Conservation (phyloP, 257 asterid genomes). For the Solanum neorickii region DNA sequence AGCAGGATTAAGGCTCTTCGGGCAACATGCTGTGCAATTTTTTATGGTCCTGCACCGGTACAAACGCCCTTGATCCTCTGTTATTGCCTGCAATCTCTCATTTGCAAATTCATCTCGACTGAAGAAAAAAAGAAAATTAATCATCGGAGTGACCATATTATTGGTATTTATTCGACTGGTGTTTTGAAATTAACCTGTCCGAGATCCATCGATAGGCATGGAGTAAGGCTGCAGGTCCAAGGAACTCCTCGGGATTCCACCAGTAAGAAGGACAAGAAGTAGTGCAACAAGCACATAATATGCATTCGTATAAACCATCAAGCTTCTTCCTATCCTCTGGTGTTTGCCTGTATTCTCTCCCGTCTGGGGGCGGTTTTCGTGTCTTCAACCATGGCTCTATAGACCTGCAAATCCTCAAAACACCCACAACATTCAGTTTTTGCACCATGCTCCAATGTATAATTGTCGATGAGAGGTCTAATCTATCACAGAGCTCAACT, state of each 20-base stretch:
- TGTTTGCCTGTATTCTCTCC: constrained; percentile 48
- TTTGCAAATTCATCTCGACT: constrained; percentile 58
- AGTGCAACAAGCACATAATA: constrained; percentile 65
- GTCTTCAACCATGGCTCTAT: constrained; percentile 82
- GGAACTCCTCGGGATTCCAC: constrained; percentile 81
- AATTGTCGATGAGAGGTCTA: background rate
- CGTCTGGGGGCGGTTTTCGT: constrained; percentile 31
- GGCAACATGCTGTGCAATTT: constrained; percentile 52
- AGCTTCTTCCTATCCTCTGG: constrained; percentile 44
- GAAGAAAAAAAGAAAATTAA: background rate
- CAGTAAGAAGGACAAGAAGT: constrained; percentile 79
- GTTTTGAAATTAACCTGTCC: constrained; percentile 32
- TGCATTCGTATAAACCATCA: constrained; percentile 71
- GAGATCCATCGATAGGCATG: constrained; percentile 61
- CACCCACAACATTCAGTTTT: background rate
- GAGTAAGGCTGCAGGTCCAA: constrained; percentile 59
- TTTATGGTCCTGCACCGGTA: constrained; percentile 64
- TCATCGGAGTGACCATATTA: background rate
- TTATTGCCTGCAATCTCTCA: constrained; percentile 53
- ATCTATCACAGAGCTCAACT: background rate
- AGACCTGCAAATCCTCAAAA: constrained; percentile 21
- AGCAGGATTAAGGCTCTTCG: constrained; percentile 63
- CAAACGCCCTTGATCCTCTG: constrained; percentile 30
- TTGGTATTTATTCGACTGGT: background rate
- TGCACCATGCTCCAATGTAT: background rate